A percentile compares a stretch with the other conserved stretches of the same genome.
phyloP scores from a whole-genome alignment of 2,329 filamentous ascomycete species.

The Fusarium xyrophilum region DNA sequence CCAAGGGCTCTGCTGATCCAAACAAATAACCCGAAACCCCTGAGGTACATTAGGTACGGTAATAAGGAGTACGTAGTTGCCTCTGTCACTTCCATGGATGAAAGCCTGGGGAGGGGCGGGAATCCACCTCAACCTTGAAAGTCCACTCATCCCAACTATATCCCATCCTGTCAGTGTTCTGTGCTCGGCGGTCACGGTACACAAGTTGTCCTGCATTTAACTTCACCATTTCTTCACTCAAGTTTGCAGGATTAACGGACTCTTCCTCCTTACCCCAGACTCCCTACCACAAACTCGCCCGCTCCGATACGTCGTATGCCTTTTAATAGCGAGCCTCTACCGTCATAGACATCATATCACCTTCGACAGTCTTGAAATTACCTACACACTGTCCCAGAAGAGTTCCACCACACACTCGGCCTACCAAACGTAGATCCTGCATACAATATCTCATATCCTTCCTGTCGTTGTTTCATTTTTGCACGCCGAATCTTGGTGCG shows the following conservation, averaged over 20 bases:
- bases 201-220: conserved; percentile 17
- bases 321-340: conserved; percentile 21
- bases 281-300: conserved; percentile 3
- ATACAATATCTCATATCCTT: conserved; percentile 20
- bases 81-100: background rate
- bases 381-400: conserved; percentile 12
- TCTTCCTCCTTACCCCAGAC: background rate
- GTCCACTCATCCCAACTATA: conserved; percentile 27
- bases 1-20: background rate
- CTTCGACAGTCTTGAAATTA: conserved; percentile 4
- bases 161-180: background rate
- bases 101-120: conserved; percentile 17
- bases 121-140: conserved; percentile 20
- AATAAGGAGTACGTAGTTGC: conserved; percentile 5
- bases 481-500: conserved; percentile 10
- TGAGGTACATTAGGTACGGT: background rate
- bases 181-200: conserved; percentile 24
- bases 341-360: conserved; percentile 19
- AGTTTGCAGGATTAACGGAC: conserved; percentile 13
- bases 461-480: background rate
- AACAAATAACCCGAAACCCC: background rate
- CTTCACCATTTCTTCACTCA: conserved; percentile 3
- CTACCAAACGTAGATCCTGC: conserved; percentile 28
- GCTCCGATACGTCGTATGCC: conserved; percentile 6
- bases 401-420: conserved; percentile 25